Conservation (phyloP, 495 filamentous ascomycete genomes). For the Penicillium silybi region DNA sequence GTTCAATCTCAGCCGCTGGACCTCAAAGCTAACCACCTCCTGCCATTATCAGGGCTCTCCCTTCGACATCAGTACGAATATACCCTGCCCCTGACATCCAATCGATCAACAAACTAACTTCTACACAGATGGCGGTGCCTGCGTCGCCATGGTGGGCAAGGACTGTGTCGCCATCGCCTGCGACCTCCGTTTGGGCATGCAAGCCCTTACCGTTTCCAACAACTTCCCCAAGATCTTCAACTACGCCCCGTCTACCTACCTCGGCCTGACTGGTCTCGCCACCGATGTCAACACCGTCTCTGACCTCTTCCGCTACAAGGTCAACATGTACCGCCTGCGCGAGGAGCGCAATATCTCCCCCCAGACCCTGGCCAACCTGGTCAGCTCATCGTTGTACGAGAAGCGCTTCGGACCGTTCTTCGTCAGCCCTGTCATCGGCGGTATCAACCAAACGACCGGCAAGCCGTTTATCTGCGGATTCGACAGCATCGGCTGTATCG, state of each 20-base stretch:
- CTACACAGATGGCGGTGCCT: conserved; percentile 81
- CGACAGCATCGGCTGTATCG: conserved; percentile 98
- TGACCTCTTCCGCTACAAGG: conserved; percentile 98
- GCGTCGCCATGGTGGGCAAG: conserved; percentile 97
- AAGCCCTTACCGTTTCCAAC: conserved; percentile 95
- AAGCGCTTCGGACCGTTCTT: conserved; percentile 94
- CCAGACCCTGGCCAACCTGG: conserved; percentile 91
- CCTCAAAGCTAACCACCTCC: conserved; percentile 32
- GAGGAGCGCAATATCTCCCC: conserved; percentile 96
- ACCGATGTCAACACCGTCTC: conserved; percentile 93
- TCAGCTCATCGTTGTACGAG: conserved; percentile 87
- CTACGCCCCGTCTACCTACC: conserved; percentile 85
- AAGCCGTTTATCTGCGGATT: conserved; percentile 98
- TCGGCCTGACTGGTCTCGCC: conserved; percentile 94
- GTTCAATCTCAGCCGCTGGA: conserved; percentile 8
- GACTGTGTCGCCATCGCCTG: conserved; percentile 99
- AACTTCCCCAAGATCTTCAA: conserved; percentile 99
- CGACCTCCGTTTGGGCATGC: conserved; percentile 95
- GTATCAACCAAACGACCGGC: conserved; percentile 85
- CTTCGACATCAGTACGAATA: conserved; percentile 79
- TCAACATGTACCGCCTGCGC: conserved; percentile 98
- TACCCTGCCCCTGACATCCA: conserved; percentile 4
- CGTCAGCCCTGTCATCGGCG: conserved; percentile 89
- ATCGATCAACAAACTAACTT: conserved; percentile 24
- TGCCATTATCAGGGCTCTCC: conserved; percentile 59